Evolutionary conservation across 2,329 filamentous ascomycete species (phyloP), one percentile per base, ranked within the genome.

Genomic region (Penicillium sp.): DNA sequence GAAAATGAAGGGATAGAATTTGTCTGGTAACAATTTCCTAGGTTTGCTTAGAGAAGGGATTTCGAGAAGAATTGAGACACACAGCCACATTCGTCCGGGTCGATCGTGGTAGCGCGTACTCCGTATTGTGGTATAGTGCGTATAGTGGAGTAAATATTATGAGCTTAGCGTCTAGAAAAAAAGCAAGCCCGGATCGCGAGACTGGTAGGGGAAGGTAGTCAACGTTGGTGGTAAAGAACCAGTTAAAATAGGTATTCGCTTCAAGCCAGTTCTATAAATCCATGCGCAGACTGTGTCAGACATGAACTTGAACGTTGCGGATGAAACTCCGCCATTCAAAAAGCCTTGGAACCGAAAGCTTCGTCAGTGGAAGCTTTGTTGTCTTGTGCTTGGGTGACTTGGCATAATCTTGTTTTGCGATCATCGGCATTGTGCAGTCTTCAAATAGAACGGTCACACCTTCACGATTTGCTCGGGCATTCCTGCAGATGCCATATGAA

Each of bases 1-100:
- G 29, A 16, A 51, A 55, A 45, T 45, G 40, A 42, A 55, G 53
- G 53, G 39, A 55, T 46, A 40, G 42, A 55, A 46, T 42, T 40
- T 13, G 47, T 6, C 34, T 46, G 40, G 34, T 46, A 34, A 11
- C 24, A 51, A 53, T 43, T 54, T 45, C 24, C 34, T 39, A n/a
- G n/a, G 39, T 46, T 42, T 37, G 26, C 13, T n/a, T 5, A 29
- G 46, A 32, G 24, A 32, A 29, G n/a, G n/a, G 13, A 24, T 39
- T 42, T 52, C 20, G 26, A 44, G 20, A 24, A 44, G 39, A 42
- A 29, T 50, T 44, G 34, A 46, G 16, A 38, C 22, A 43, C 53
- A 46, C 53, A 55, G 53, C 53, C 53, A 55, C 53, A 52, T 26
- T 45, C 20, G 18, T 16, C 35, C 16, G 7, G 44, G 44, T n/a